These are phyloP conservation scores for Stemphylium vesicarium DNA, from an alignment of 2,329 filamentous ascomycete genomes.

Conservation along the genomic window DNA sequence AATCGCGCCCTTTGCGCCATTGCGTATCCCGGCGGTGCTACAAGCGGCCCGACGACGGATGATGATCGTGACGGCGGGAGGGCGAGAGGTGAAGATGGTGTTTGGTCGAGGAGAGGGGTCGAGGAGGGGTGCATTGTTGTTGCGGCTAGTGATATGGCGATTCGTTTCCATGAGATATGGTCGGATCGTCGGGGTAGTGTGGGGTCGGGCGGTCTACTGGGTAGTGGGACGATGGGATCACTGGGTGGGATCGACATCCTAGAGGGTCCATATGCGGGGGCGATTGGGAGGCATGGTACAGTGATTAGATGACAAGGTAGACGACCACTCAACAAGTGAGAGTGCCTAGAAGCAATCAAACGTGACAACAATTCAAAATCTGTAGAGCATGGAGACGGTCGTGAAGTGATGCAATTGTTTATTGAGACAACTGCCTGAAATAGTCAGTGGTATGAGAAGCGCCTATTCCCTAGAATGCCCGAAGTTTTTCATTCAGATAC, in stretches of 20 bases:
- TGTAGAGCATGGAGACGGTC: slow-evolving; percentile 4
- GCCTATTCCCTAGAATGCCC: slow-evolving; percentile 43
- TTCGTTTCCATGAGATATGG: slow-evolving; percentile 98
- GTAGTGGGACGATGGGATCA: slow-evolving; percentile 47
- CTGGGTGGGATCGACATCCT: slow-evolving; percentile 85
- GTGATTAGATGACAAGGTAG: slow-evolving; percentile 47
- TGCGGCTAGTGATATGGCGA: slow-evolving; percentile 86
- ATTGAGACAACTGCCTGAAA: slow-evolving; percentile 46
- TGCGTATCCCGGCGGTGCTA: slow-evolving; percentile 73
- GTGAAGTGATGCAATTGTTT: slow-evolving; percentile 48
- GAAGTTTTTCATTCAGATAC: slow-evolving; percentile 43
- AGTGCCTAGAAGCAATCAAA: neutral
- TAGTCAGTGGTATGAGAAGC: slow-evolving; percentile 46
- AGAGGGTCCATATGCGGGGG: slow-evolving; percentile 70
- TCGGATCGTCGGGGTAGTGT: slow-evolving; percentile 57
- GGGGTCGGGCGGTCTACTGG: slow-evolving; percentile 60
- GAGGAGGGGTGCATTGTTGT: slow-evolving; percentile 87
- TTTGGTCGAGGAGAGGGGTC: slow-evolving; percentile 62
- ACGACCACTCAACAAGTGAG: neutral
- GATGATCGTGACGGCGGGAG: slow-evolving; percentile 15
- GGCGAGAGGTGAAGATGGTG: slow-evolving; percentile 59
- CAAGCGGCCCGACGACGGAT: slow-evolving; percentile 19
- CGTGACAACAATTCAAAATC: neutral
- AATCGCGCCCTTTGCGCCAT: slow-evolving; percentile 87
- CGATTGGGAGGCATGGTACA: slow-evolving; percentile 71